Conservation (phyloP, 139 green algal genomes). For the Raphidocelis subcapitata region DNA sequence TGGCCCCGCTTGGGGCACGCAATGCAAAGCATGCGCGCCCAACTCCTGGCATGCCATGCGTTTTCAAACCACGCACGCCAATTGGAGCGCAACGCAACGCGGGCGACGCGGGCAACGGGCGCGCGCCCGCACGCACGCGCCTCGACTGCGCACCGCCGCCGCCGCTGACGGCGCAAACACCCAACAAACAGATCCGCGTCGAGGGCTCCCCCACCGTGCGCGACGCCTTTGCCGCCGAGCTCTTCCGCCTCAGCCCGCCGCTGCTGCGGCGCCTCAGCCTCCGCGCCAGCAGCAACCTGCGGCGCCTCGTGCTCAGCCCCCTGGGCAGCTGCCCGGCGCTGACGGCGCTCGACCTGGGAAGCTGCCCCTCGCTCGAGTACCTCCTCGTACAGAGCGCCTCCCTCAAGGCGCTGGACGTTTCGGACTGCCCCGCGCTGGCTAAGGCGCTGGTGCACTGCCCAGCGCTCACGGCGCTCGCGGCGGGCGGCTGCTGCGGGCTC, state of each 20-base stretch:
- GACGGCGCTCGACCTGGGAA: slow-evolving; percentile 47
- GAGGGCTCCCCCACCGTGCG: slow-evolving; percentile 55
- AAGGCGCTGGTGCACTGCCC: slow-evolving; percentile 79
- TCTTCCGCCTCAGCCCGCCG: slow-evolving; percentile 74
- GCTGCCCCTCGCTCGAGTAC: slow-evolving; percentile 57
- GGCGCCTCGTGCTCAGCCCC: slow-evolving; percentile 65
- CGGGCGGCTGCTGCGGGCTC: slow-evolving; percentile 52
- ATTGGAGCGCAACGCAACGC: too few relatives aligned
- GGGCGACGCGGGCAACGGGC: too few relatives aligned
- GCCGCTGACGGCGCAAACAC: neutral
- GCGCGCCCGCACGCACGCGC: too few relatives aligned
- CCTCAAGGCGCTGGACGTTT: slow-evolving; percentile 51
- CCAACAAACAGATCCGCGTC: slow-evolving; percentile 52
- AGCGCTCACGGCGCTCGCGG: slow-evolving; percentile 47
- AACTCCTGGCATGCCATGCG: too few relatives aligned
- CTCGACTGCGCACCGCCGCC: too few relatives aligned
- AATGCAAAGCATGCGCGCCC: too few relatives aligned
- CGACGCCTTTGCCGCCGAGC: slow-evolving; percentile 71
- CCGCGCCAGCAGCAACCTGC: slow-evolving; percentile 57
- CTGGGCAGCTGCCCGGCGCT: slow-evolving; percentile 60
- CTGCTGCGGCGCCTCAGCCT: slow-evolving; percentile 59
- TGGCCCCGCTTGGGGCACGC: too few relatives aligned
- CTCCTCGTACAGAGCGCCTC: slow-evolving; percentile 68
- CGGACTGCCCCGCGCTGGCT: slow-evolving; percentile 44
- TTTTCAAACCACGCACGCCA: too few relatives aligned